A percentile compares a stretch with the other conserved stretches of the same genome.
These are phyloP conservation scores for Madurella fahalii DNA, from an alignment of 2,329 filamentous ascomycete genomes.

Conservation along the genomic window DNA sequence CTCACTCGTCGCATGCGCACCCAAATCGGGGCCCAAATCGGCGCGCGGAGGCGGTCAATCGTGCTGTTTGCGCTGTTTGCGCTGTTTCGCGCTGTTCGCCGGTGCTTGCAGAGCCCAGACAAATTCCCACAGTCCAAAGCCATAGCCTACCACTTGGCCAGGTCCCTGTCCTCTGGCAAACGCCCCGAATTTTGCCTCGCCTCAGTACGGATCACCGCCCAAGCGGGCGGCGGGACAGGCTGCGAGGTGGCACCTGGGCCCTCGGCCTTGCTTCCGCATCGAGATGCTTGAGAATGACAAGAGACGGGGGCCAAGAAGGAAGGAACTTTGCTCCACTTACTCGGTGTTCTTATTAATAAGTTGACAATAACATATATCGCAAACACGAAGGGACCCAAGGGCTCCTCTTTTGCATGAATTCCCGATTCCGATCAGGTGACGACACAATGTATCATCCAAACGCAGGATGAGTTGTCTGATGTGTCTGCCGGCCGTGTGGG, in stretches of 20 bases:
- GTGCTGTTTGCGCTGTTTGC: background rate
- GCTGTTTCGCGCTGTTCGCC: no score
- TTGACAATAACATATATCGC: constrained; percentile 18
- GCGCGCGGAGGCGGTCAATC: background rate
- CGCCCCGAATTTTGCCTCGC: background rate
- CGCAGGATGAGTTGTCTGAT: constrained; percentile 24
- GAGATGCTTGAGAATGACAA: background rate
- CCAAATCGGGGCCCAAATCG: background rate
- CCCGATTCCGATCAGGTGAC: constrained; percentile 25
- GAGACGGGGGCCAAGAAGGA: constrained; percentile 15
- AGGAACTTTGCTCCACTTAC: constrained; percentile 12
- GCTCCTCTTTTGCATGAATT: constrained; percentile 18
- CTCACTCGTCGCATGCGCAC: constrained; percentile 1
- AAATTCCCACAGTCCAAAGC: background rate
- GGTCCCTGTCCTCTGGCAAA: no score
- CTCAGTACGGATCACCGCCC: background rate
- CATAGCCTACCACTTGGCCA: background rate
- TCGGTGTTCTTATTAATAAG: constrained; percentile 23
- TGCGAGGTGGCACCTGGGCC: background rate
- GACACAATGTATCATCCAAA: constrained; percentile 24
- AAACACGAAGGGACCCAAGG: constrained; percentile 19
- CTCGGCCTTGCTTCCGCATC: constrained; percentile 6
- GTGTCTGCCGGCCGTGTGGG: constrained; percentile 1
- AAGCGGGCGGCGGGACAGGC: background rate
- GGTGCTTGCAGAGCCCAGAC: background rate